These are phyloP conservation scores for Adenanthera pavonina DNA, from an alignment of 306 rosid species.

Conservation along the genomic window DNA sequence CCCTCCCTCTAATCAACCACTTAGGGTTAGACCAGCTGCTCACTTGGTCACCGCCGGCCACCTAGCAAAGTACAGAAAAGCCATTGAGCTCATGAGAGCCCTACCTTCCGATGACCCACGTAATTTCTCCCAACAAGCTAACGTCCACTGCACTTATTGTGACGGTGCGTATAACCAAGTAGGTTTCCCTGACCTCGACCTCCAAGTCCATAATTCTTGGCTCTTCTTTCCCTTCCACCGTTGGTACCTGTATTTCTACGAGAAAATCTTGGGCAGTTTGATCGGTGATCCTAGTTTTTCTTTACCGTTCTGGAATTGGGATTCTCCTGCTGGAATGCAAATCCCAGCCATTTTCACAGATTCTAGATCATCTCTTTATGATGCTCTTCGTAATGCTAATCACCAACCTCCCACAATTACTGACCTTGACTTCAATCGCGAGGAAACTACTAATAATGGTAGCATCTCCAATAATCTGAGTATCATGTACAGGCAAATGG, in stretches of 20 bases:
- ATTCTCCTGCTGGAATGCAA: conserved; percentile 65
- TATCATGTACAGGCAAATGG: conserved; percentile 71
- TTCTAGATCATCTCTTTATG: conserved; percentile 60
- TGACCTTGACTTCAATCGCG: conserved; percentile 50
- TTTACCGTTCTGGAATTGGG: conserved; percentile 85
- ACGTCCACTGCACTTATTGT: conserved; percentile 82
- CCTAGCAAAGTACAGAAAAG: conserved; percentile 56
- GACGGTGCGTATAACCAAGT: conserved; percentile 72
- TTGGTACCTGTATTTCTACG: conserved; percentile 74
- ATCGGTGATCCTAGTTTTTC: conserved; percentile 70
- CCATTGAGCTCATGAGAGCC: conserved; percentile 63
- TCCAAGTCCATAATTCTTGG: conserved; percentile 78
- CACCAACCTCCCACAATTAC: conserved; percentile 66
- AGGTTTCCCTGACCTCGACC: conserved; percentile 63
- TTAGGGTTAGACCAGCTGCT: conserved; percentile 63
- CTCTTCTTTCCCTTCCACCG: conserved; percentile 86
- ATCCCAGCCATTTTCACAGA: conserved; percentile 56
- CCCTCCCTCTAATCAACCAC: conserved; percentile 29
- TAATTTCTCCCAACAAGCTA: conserved; percentile 71
- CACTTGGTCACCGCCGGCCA: conserved; percentile 57
- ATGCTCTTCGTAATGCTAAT: conserved; percentile 41
- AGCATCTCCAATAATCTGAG: conserved; percentile 48
- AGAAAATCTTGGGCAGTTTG: conserved; percentile 69
- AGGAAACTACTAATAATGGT: background rate
- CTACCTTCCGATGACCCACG: conserved; percentile 74